Percentiles rank a stretch among this genome's conserved stretches.
Evolutionary conservation across 2,329 filamentous ascomycete genomes (phyloP).

Genomic region (Arachnomyces sp.): DNA sequence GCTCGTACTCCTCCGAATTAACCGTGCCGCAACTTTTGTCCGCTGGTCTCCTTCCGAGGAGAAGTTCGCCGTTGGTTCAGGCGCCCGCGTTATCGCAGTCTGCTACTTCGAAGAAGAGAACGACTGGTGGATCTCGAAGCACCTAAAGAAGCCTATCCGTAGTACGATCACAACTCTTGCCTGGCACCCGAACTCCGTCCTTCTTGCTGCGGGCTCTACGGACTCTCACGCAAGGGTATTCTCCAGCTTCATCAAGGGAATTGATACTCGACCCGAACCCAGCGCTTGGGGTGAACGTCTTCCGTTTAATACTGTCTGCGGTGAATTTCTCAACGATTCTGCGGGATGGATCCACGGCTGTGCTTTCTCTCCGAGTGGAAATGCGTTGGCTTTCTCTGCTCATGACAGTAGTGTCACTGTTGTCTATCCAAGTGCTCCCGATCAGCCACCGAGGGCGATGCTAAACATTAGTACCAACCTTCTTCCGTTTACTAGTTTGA

Average conservation of each 20-base stretch:
- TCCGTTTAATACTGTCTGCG: slow-evolving; percentile 97
- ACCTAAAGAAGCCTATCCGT: slow-evolving; percentile 96
- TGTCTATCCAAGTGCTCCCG: slow-evolving; percentile 85
- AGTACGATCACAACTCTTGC: slow-evolving; percentile 91
- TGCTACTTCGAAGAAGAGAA: slow-evolving; percentile 99
- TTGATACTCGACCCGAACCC: slow-evolving; percentile 76
- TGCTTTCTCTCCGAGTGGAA: slow-evolving; percentile 82
- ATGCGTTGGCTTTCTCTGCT: slow-evolving; percentile 86
- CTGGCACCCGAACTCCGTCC: slow-evolving; percentile 96
- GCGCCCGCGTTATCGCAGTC: slow-evolving; percentile 87
- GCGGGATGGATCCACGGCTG: slow-evolving; percentile 95
- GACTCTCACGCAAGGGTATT: slow-evolving; percentile 94
- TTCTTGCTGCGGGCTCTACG: slow-evolving; percentile 90
- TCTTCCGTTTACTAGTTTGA: slow-evolving; percentile 81
- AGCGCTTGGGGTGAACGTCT: slow-evolving; percentile 89
- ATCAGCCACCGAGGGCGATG: slow-evolving; percentile 84
- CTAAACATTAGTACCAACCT: slow-evolving; percentile 83
- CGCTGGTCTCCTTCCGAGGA: slow-evolving; percentile 94
- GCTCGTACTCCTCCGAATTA: slow-evolving; percentile 91
- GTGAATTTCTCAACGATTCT: slow-evolving; percentile 91
- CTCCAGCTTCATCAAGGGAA: slow-evolving; percentile 91
- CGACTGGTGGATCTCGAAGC: slow-evolving; percentile 99
- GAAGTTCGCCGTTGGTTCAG: slow-evolving; percentile 96
- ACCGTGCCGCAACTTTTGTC: slow-evolving; percentile 90
- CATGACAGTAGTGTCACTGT: slow-evolving; percentile 97